These are phyloP conservation scores for Dinochytrium kinnereticum DNA, from an alignment of 371 early-diverging fungal genomes.

Conservation along the genomic window DNA sequence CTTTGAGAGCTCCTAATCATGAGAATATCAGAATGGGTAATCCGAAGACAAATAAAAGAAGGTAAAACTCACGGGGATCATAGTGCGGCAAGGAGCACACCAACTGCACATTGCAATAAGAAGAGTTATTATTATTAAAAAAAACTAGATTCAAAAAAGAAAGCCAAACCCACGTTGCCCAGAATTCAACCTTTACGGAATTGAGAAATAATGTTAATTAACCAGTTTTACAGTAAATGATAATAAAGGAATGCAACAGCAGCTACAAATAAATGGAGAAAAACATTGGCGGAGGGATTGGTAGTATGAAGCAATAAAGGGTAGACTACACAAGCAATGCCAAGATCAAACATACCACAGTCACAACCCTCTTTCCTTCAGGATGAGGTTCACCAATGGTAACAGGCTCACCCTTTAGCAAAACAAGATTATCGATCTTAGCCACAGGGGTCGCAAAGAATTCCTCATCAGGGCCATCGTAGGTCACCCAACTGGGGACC, in stretches of 20 bases:
- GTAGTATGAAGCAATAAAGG: too few species aligned
- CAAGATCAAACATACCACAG: background rate
- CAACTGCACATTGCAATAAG: background rate
- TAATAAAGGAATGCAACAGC: too few species aligned
- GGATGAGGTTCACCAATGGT: background rate
- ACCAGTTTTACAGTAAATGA: too few species aligned
- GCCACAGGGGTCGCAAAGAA: background rate
- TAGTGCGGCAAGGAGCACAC: constrained; percentile 15
- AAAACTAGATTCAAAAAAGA: background rate
- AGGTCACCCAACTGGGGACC: background rate
- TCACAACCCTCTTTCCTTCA: constrained; percentile 5
- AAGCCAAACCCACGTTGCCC: constrained; percentile 1
- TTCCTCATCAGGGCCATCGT: background rate
- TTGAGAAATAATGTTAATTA: background rate
- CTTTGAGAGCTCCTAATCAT: background rate
- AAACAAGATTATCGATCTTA: background rate
- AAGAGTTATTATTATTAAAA: background rate
- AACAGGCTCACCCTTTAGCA: background rate
- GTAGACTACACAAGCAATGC: too few species aligned
- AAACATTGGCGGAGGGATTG: too few species aligned
- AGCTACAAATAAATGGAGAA: too few species aligned
- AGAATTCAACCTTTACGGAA: background rate
- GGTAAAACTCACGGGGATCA: constrained; percentile 12
- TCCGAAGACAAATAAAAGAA: too few species aligned
- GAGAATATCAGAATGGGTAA: too few species aligned